phyloP scores from a whole-genome alignment of 2,329 filamentous ascomycete genomes.

The Pseudocercospora pini-densiflorae region DNA sequence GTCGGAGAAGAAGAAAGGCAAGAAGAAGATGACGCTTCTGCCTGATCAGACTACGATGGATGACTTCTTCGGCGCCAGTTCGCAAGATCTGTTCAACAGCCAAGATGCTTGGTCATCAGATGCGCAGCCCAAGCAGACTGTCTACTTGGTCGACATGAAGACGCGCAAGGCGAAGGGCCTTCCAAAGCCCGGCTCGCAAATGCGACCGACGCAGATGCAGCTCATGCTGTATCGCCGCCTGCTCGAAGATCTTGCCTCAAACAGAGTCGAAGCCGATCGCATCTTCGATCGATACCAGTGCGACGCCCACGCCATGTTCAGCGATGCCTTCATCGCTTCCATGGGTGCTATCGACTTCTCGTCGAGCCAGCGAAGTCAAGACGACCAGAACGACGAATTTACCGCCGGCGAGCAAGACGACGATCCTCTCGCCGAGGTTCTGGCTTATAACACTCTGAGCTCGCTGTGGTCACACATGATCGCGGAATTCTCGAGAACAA shows the following conservation, averaged over 20 bases:
- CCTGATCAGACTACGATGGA: slow-evolving; percentile 41
- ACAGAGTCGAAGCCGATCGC: slow-evolving; percentile 68
- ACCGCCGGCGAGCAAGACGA: slow-evolving; percentile 24
- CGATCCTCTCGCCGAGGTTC: slow-evolving; percentile 56
- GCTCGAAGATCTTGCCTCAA: slow-evolving; percentile 74
- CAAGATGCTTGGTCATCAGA: slow-evolving; percentile 18
- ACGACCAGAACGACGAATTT: slow-evolving; percentile 46
- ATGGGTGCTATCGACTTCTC: slow-evolving; percentile 69
- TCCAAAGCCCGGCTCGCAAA: slow-evolving; percentile 66
- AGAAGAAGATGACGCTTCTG: slow-evolving; percentile 40
- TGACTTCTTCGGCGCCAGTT: slow-evolving; percentile 34
- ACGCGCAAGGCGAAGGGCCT: slow-evolving; percentile 70
- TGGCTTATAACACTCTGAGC: slow-evolving; percentile 63
- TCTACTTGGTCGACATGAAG: slow-evolving; percentile 91
- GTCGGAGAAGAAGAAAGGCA: slow-evolving; percentile 31
- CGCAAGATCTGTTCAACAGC: slow-evolving; percentile 17
- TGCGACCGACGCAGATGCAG: slow-evolving; percentile 81
- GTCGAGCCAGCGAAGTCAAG: slow-evolving; percentile 2
- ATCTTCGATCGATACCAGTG: slow-evolving; percentile 76
- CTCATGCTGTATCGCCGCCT: slow-evolving; percentile 88
- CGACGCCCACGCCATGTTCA: slow-evolving; percentile 68
- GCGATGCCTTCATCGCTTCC: slow-evolving; percentile 77
- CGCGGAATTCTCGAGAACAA: slow-evolving; percentile 56
- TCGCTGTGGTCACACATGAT: slow-evolving; percentile 68
- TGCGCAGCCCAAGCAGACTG: slow-evolving; percentile 15